Percentiles rank a stretch among this genome's conserved stretches.
Conservation (phyloP, 768 basidiomycete genomes). For the Mycena vitilis region DNA sequence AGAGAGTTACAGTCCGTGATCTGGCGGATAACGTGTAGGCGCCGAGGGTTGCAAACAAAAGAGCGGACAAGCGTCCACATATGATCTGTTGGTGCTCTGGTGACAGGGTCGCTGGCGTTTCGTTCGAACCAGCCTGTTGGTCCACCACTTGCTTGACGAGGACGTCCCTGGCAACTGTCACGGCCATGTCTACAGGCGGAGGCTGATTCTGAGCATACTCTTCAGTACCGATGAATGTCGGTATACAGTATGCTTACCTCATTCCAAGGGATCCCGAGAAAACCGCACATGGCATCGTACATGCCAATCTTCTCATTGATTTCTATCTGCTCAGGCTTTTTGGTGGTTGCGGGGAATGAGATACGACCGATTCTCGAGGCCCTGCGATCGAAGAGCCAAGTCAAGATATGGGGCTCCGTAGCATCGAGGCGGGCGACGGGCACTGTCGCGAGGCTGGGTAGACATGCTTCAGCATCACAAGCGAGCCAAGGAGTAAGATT, state of each 20-base stretch:
- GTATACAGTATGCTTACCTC: not conserved
- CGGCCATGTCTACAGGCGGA: not conserved
- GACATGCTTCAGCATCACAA: too few species aligned
- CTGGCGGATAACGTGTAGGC: not conserved
- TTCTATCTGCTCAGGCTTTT: not conserved
- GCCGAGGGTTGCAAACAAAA: constrained; percentile 13
- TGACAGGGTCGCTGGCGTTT: too few species aligned
- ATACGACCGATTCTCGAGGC: not conserved
- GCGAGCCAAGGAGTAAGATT: too few species aligned
- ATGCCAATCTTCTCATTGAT: not conserved
- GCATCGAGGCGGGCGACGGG: too few species aligned
- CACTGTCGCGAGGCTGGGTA: too few species aligned
- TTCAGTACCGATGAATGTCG: not conserved
- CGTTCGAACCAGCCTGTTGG: not conserved
- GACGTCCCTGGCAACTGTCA: not conserved
- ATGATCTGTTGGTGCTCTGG: too few species aligned
- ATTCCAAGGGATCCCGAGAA: not conserved
- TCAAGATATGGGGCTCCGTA: not conserved
- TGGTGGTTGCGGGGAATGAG: not conserved
- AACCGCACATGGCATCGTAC: constrained; percentile 9
- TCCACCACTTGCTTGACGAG: constrained; percentile 12
- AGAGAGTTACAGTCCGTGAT: not conserved
- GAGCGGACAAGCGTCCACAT: not conserved
- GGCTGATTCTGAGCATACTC: not conserved
- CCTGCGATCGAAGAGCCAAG: constrained; percentile 3